Percentiles rank a stretch among this genome's conserved stretches.
These are phyloP conservation scores for Fomitiporia mediterranea DNA, from an alignment of 1,284 basidiomycete species.

Conservation along the genomic window DNA sequence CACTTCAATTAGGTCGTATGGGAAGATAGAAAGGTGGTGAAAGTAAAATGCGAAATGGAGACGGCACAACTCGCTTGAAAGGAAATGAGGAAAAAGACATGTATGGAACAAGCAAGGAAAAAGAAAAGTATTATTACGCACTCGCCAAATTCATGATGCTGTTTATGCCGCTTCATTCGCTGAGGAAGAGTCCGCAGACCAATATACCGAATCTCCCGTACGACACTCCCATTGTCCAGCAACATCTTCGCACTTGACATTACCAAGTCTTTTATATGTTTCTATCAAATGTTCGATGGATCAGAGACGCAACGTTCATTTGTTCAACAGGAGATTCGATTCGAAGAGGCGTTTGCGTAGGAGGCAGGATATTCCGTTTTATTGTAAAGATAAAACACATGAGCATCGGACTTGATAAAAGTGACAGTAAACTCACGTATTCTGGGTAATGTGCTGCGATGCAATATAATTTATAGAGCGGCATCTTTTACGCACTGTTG, in stretches of 20 bases:
- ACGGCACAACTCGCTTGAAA: too few species aligned
- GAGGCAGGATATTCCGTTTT: too few species aligned
- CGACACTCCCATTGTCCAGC: slow-evolving; percentile 75
- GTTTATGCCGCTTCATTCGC: slow-evolving; percentile 67
- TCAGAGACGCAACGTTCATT: neutral
- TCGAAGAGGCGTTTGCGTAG: too few species aligned
- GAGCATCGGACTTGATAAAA: neutral
- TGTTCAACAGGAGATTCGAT: neutral
- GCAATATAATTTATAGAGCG: slow-evolving; percentile 78
- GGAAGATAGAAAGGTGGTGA: too few species aligned
- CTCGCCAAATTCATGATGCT: slow-evolving; percentile 68
- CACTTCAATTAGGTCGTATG: too few species aligned
- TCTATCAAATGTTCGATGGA: slow-evolving; percentile 36
- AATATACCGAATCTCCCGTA: slow-evolving; percentile 72
- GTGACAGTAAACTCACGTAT: slow-evolving; percentile 50
- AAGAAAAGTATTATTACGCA: slow-evolving; percentile 40
- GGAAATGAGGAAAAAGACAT: too few species aligned
- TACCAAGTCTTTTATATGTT: slow-evolving; percentile 74
- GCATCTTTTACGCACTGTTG: slow-evolving; percentile 49
- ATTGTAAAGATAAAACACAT: neutral
- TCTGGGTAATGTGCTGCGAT: slow-evolving; percentile 68
- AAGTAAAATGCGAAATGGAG: too few species aligned
- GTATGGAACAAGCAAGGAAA: too few species aligned
- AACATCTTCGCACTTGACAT: slow-evolving; percentile 69
- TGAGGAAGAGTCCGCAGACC: slow-evolving; percentile 74